Evolutionary conservation across 176 grass and related monocot genomes (phyloP), one percentile per base, ranked within the genome.

Genomic region (Pharus latifolius): DNA sequence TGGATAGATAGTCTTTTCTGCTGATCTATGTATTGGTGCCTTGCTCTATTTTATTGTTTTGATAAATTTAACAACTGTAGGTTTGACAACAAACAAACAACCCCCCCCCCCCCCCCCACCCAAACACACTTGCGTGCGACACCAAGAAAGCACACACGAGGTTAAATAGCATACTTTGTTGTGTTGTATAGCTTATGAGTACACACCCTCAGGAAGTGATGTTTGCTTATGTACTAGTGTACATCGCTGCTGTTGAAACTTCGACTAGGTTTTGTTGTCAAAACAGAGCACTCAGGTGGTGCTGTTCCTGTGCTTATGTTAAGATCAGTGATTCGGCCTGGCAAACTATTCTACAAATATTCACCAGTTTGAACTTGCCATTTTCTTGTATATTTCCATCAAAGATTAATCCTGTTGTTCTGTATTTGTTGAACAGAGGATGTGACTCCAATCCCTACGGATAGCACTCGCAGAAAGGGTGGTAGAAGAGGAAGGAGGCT

Each of bases 401-500:
- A 49, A 60, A 34, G 0, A 19, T 51, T 75, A 49, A 78, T 18
- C 2, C 2, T 25, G 0, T 0, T 5, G 3, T 35, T 73, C 3
- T n/a, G 2, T 67, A 7, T 43, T 57, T 66, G 33, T 75, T 78
- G 30, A 50, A 38, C 79, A 89, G 91, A 95, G 91, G 91, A 89
- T 37, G 86, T 95, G 68, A 96, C 87, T 42, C 91, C 84, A 41
- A 81, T 96, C 59, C 88, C 92, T 30, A 91, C 92, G 61, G 92
- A 96, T 72, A 91, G 88, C 71, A 91, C 88, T 2, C 78, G 92
- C 40, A 74, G 92, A 57, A 96, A 96, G 92, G 92, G 84, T 83
- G 92, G 92, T 13, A 85, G 88, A 42, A 96, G 88, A 79, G 91
- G 91, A 61, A 89, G 87, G 55, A 90, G 91, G 86, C 72, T 95